Base-by-base conservation (phyloP, 352 stramenopile species). In the Thalassiosira hispida region DNA sequence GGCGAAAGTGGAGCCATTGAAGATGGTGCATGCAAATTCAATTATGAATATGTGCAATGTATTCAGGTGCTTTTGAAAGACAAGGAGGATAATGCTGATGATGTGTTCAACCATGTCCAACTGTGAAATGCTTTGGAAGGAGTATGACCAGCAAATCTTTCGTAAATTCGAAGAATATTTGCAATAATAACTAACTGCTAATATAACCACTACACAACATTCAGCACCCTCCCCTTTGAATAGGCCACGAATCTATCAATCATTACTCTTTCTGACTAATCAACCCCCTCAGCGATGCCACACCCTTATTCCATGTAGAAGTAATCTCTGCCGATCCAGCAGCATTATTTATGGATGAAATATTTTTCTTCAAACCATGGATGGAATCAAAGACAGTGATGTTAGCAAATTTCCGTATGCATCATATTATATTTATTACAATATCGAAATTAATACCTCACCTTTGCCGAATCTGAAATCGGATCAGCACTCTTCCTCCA, bases 21-120 rank as follows among this genome's bases (percentile, higher is more conserved):
- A 42, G n/a, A n/a, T n/a, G n/a, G n/a, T n/a, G n/a, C n/a, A n/a
- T n/a, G n/a, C n/a, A n/a, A n/a, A n/a, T 18, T 52, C 31, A 35
- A 71, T 60, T 62, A 47, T n/a, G 31, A 73, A 47, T 76, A 73
- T 46, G 60, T 85, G 14, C 75, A 87, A 69, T 93, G 87, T 40
- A 51, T 77, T 23, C 29, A 69, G 14, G 76, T 69, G n/a, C 49
- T 92, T 23, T 59, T 59, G 1, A 27, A 33, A 16, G 18, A 47
- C 18, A 61, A 60, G 18, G 33, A 63, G 46, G 20, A 63, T 25
- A 33, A 42, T 1, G 44, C 12, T 27, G 63, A 38, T 57, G 40
- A n/a, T n/a, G n/a, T n/a, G n/a, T n/a, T n/a, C n/a, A n/a, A n/a
- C n/a, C n/a, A n/a, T 35, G 44, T 25, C 35, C 25, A 63, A 83